Conservation (phyloP, 768 basidiomycete genomes). For the Tulasnella sp. region DNA sequence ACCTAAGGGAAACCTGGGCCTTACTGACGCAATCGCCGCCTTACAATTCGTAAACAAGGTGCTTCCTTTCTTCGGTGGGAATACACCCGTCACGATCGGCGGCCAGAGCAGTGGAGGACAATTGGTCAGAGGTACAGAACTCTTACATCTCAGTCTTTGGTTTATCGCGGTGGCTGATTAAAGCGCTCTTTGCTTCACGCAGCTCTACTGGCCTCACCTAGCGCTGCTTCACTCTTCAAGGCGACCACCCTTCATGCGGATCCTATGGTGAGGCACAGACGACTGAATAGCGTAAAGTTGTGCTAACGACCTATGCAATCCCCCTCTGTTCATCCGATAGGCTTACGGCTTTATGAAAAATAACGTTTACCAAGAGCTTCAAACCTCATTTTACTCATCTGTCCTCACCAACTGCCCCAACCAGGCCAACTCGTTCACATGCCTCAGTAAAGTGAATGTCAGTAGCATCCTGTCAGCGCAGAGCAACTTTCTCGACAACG, state of each 20-base stretch:
- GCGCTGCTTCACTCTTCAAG: constrained; percentile 59
- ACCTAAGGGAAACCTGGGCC: constrained; percentile 58
- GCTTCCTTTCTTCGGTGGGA: constrained; percentile 56
- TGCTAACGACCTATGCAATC: too few species aligned
- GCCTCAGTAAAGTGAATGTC: too few species aligned
- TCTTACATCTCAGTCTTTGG: neutral
- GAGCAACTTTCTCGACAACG: constrained; percentile 33
- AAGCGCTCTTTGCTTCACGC: too few species aligned
- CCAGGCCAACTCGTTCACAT: constrained; percentile 43
- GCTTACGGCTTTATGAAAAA: constrained; percentile 59
- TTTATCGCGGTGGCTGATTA: neutral
- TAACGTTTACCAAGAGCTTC: constrained; percentile 43
- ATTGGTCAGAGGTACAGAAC: constrained; percentile 51
- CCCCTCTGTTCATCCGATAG: constrained; percentile 32
- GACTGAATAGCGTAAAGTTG: too few species aligned
- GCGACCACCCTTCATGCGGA: constrained; percentile 79
- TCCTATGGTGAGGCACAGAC: constrained; percentile 54
- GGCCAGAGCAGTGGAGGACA: constrained; percentile 77
- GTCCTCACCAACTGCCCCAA: constrained; percentile 31
- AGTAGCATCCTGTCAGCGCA: constrained; percentile 46
- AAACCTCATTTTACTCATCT: constrained; percentile 38
- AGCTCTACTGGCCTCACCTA: constrained; percentile 62
- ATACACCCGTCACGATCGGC: constrained; percentile 58
- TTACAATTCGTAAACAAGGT: constrained; percentile 51
- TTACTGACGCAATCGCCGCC: constrained; percentile 57